These are phyloP conservation scores for Candida wancherniae DNA, from an alignment of 805 yeast species.

Conservation along the genomic window DNA sequence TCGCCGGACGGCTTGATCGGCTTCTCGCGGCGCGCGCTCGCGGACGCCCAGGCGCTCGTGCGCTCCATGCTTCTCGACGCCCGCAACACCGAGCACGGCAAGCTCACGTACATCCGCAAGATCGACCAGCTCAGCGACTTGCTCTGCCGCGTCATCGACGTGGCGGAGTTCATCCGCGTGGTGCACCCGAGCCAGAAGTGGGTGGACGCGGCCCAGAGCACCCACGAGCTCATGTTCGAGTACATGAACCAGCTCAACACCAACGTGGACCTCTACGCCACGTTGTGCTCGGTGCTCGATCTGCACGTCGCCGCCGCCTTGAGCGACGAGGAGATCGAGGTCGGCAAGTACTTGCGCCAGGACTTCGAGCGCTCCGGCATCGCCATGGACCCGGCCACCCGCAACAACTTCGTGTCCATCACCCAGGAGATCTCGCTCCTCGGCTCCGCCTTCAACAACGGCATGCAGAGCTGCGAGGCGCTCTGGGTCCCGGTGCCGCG, in stretches of 20 bases:
- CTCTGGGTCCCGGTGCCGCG: slow-evolving; percentile 34
- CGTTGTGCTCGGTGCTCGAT: slow-evolving; percentile 52
- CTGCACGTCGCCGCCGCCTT: slow-evolving; percentile 28
- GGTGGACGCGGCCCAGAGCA: slow-evolving; percentile 75
- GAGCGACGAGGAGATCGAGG: slow-evolving; percentile 72
- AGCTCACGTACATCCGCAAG: slow-evolving; percentile 47
- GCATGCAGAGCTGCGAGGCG: slow-evolving; percentile 33
- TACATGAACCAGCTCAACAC: slow-evolving; percentile 92
- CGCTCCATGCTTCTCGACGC: slow-evolving; percentile 43
- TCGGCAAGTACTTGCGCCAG: slow-evolving; percentile 70
- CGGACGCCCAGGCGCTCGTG: slow-evolving; percentile 59
- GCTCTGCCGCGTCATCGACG: slow-evolving; percentile 86
- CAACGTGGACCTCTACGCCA: slow-evolving; percentile 61
- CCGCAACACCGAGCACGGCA: slow-evolving; percentile 38
- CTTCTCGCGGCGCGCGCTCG: slow-evolving; percentile 64
- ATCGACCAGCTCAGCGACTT: slow-evolving; percentile 84
- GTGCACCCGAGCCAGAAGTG: slow-evolving; percentile 74
- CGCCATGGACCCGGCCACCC: slow-evolving; percentile 60
- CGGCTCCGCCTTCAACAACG: slow-evolving; percentile 72
- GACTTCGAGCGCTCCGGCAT: slow-evolving; percentile 93
- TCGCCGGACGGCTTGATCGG: slow-evolving; percentile 66
- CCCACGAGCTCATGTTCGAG: slow-evolving; percentile 85
- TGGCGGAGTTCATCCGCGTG: slow-evolving; percentile 87
- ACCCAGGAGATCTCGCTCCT: slow-evolving; percentile 76
- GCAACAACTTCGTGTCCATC: slow-evolving; percentile 66